These are phyloP conservation scores for Entophlyctis helioformis DNA, from an alignment of 192 early-diverging fungal genomes.

Conservation along the genomic window DNA sequence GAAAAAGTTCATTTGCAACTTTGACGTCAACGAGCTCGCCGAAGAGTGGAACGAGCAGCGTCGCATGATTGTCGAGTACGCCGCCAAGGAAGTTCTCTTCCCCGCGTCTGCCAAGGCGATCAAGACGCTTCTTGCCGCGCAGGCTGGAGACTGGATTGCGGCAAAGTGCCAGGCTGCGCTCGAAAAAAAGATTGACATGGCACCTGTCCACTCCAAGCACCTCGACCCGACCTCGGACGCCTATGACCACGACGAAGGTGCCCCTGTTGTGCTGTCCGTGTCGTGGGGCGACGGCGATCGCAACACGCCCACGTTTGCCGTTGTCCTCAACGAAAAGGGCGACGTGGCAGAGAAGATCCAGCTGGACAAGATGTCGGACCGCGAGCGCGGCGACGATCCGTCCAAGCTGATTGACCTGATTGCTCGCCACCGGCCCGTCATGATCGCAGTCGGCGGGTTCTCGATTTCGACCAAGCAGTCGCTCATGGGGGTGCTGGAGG, in stretches of 20 bases:
- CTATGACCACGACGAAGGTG: slow-evolving; percentile 19
- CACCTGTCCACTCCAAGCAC: slow-evolving; percentile 11
- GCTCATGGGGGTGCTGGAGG: slow-evolving; percentile 56
- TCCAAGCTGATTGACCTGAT: slow-evolving; percentile 16
- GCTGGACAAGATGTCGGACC: slow-evolving; percentile 1
- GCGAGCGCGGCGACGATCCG: too few species aligned
- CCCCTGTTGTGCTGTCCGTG: slow-evolving; percentile 52
- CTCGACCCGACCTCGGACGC: too few species aligned
- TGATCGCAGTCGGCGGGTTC: slow-evolving; percentile 76
- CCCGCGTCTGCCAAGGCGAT: slow-evolving; percentile 63
- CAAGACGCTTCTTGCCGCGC: slow-evolving; percentile 57
- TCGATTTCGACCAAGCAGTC: slow-evolving; percentile 54
- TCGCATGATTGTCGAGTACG: slow-evolving; percentile 42
- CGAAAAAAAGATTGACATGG: slow-evolving; percentile 29
- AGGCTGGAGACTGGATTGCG: slow-evolving; percentile 60
- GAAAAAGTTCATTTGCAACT: slow-evolving; percentile 40
- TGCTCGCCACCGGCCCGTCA: slow-evolving; percentile 41
- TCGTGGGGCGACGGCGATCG: slow-evolving; percentile 58
- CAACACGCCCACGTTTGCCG: slow-evolving; percentile 45
- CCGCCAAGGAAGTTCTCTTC: slow-evolving; percentile 54
- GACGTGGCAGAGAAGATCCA: too few species aligned
- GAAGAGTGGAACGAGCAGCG: slow-evolving; percentile 70
- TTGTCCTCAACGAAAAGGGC: slow-evolving; percentile 66
- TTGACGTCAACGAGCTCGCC: slow-evolving; percentile 43
- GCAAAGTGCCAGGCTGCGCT: slow-evolving; percentile 49